These are phyloP conservation scores for Fraxinus sp. DNA, from an alignment of 305 asterid genomes.

Conservation along the genomic window DNA sequence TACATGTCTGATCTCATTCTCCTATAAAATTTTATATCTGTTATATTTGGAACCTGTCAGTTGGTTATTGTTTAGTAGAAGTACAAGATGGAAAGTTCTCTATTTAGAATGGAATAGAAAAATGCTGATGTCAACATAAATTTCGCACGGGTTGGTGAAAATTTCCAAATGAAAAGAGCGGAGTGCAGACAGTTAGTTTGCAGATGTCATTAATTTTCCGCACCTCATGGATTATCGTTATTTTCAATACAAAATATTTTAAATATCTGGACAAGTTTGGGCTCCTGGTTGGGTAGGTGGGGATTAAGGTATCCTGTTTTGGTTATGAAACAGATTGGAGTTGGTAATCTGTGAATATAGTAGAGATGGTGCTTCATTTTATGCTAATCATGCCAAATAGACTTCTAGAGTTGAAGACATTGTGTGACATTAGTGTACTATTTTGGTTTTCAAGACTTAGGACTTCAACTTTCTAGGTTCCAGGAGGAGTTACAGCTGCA, in stretches of 20 bases:
- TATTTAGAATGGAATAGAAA: neutral
- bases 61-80: conserved; percentile 9
- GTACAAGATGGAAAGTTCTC: neutral
- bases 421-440: neutral
- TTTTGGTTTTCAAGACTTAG: conserved; percentile 22
- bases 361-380: neutral
- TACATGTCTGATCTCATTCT: neutral
- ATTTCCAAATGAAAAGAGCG: neutral
- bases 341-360: neutral
- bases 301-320: conserved; percentile 14
- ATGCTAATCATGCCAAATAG: neutral
- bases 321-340: conserved; percentile 6
- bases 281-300: conserved; percentile 2
- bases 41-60: neutral
- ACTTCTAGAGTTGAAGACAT: neutral
- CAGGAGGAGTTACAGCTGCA: conserved; percentile 96
- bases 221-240: neutral
- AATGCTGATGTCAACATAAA: neutral
- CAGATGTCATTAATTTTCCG: neutral
- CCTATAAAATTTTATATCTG: neutral
- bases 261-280: neutral
- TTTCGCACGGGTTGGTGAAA: neutral
- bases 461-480: conserved; percentile 51
- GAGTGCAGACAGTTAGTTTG: neutral
- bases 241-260: neutral